Base-by-base conservation (phyloP, 352 stramenopile genomes). In the Globisporangium acanthophoron region DNA sequence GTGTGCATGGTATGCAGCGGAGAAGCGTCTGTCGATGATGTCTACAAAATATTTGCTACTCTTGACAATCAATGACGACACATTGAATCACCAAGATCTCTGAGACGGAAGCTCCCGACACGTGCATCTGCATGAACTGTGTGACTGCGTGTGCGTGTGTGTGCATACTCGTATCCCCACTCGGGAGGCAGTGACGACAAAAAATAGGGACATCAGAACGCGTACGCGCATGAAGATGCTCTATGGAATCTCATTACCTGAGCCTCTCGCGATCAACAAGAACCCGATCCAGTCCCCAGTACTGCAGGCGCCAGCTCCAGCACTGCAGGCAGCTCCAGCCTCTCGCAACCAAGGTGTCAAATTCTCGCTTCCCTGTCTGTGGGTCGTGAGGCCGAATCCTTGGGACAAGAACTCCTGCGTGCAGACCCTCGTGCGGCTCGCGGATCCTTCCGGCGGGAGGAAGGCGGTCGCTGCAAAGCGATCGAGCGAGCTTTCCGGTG, bases 171-270 rank as follows among this genome's bases (percentile, higher is more conserved):
- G 5, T 59, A 15, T 40, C 21, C 21, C 47, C 2, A 27, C 15
- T 39, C 49, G 27, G 29, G 71, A 76, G 80, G 81, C 85, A 66
- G 67, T 94, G 85, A 94, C 78, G 85, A 94, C 80, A 77, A 79
- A 78, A 88, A 81, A 84, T 94, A 94, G 85, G 85, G 85, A 94
- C 85, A 94, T 94, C 85, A 87, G 85, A 84, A 53, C 59, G 67
- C 61, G 58, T 55, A 56, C 50, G 56, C 50, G 70, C 64, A 58
- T 93, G 83, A 90, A 82, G 83, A 93, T 80, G 87, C 58, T 66
- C 77, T 75, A 84, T 88, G 85, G 82, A 94, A 94, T 94, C 85
- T 94, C 85, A 94, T 94, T 94, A 92, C 54, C 85, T 88, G 85
- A 94, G 85, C 80, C 81, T 80, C 70, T 76, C 45, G 59, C 35